Percentiles rank a stretch among this genome's conserved stretches.
phyloP scores from a whole-genome alignment of 208 protist genomes.

The Leishmania major region DNA sequence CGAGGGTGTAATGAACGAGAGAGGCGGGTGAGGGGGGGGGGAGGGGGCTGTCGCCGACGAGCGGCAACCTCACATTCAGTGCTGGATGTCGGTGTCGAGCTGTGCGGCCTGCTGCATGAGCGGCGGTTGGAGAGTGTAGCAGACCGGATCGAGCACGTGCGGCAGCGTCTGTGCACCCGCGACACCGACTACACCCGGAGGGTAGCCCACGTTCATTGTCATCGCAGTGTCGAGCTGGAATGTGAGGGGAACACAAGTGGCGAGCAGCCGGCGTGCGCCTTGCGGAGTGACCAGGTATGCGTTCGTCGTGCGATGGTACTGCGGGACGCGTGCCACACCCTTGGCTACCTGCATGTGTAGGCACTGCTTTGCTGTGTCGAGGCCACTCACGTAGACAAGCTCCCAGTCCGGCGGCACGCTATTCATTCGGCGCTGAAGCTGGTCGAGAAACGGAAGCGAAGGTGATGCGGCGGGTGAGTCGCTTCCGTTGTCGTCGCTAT shows the following conservation, averaged over 20 bases:
- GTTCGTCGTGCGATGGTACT: slow-evolving; percentile 87
- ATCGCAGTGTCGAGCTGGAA: slow-evolving; percentile 89
- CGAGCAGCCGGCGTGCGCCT: slow-evolving; percentile 63
- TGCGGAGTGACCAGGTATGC: slow-evolving; percentile 72
- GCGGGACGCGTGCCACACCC: slow-evolving; percentile 70
- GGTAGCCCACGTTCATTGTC: slow-evolving; percentile 56
- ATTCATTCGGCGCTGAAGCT: slow-evolving; percentile 27
- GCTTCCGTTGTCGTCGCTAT: background rate
- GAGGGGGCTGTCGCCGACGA: background rate
- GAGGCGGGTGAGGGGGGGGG: background rate
- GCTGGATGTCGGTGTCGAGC: slow-evolving; percentile 85
- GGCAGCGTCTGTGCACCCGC: slow-evolving; percentile 17
- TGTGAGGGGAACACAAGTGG: slow-evolving; percentile 66
- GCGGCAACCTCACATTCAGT: background rate
- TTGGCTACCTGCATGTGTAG: slow-evolving; percentile 18
- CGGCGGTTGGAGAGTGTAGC: slow-evolving; percentile 87
- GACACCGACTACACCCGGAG: background rate
- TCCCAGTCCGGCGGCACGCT: slow-evolving; percentile 73
- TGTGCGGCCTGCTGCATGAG: slow-evolving; percentile 62
- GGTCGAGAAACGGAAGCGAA: slow-evolving; percentile 32
- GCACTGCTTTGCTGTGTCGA: slow-evolving; percentile 74
- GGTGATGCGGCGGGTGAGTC: background rate
- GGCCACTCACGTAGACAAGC: slow-evolving; percentile 82
- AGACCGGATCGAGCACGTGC: slow-evolving; percentile 57
- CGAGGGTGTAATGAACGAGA: background rate